Conservation (phyloP, 2,329 filamentous ascomycete genomes). For the Epichloe gansuensis region DNA sequence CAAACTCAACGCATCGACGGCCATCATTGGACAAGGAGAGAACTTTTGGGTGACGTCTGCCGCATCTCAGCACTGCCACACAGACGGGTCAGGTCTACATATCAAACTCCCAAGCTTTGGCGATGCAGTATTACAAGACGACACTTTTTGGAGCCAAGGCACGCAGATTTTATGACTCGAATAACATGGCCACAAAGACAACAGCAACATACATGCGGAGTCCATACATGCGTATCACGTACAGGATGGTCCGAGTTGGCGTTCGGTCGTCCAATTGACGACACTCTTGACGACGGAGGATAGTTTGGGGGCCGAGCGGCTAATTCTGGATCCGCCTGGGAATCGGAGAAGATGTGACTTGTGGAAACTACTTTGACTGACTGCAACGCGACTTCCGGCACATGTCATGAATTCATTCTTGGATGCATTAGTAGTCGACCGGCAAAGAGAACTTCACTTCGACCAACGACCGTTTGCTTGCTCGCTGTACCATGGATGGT, state of each 20-base stretch:
- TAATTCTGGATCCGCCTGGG: neutral
- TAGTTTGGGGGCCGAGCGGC: neutral
- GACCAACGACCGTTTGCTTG: neutral
- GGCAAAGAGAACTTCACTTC: neutral
- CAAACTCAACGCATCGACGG: neutral
- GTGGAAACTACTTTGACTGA: neutral
- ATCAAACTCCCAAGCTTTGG: neutral
- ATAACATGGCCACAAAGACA: too few species aligned
- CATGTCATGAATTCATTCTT: neutral
- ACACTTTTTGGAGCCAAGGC: too few species aligned
- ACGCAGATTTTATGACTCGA: too few species aligned
- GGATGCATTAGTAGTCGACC: too few species aligned
- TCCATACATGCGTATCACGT: too few species aligned
- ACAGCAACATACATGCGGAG: too few species aligned
- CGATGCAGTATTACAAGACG: neutral
- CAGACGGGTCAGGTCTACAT: neutral
- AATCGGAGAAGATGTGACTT: slow-evolving; percentile 4
- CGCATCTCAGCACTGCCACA: slow-evolving; percentile 2
- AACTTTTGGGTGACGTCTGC: neutral
- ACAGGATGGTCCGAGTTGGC: too few species aligned
- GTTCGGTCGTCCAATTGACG: too few species aligned
- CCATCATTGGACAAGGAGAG: neutral
- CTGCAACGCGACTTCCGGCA: neutral
- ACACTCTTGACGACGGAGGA: too few species aligned
- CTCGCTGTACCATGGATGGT: neutral